Conservation (phyloP, 2,329 filamentous ascomycete genomes). For the Ophiostoma quercus region DNA sequence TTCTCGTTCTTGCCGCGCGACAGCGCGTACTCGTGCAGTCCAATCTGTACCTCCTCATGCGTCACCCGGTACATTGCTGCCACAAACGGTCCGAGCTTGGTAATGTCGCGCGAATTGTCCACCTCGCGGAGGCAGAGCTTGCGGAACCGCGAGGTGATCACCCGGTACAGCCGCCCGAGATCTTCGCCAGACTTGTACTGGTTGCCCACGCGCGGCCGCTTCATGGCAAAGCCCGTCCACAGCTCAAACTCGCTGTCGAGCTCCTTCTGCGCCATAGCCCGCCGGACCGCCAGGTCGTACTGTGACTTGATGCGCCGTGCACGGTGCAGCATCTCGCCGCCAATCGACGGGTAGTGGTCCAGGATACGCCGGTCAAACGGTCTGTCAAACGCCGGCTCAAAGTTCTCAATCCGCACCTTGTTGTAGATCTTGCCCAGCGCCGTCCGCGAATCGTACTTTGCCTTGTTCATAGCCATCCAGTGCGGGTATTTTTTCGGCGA, state of each 20-base stretch:
- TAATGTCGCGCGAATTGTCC: slow-evolving; percentile 51
- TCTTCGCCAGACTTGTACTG: slow-evolving; percentile 88
- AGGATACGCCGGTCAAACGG: slow-evolving; percentile 74
- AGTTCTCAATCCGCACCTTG: slow-evolving; percentile 60
- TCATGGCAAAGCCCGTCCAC: slow-evolving; percentile 79
- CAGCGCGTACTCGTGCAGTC: slow-evolving; percentile 45
- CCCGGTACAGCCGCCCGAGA: slow-evolving; percentile 61
- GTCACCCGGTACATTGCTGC: slow-evolving; percentile 87
- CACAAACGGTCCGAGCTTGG: slow-evolving; percentile 63
- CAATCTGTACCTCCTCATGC: slow-evolving; percentile 59
- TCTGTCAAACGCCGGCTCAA: slow-evolving; percentile 64
- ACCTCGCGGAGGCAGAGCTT: slow-evolving; percentile 60
- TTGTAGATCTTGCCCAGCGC: slow-evolving; percentile 82
- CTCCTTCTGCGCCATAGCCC: slow-evolving; percentile 79
- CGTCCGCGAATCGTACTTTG: slow-evolving; percentile 60
- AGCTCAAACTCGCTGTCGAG: slow-evolving; percentile 87
- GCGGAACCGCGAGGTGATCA: slow-evolving; percentile 64
- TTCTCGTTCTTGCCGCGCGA: slow-evolving; percentile 26
- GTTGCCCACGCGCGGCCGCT: slow-evolving; percentile 62
- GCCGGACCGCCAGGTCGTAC: slow-evolving; percentile 71
- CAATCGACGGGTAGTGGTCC: slow-evolving; percentile 44
- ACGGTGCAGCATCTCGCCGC: slow-evolving; percentile 50
- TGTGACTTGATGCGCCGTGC: slow-evolving; percentile 64
- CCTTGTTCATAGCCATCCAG: slow-evolving; percentile 68
- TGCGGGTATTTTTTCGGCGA: slow-evolving; percentile 68